Evolutionary conservation across 2,329 filamentous ascomycete species (phyloP).

Genomic region (Phialemoniopsis sp.): DNA sequence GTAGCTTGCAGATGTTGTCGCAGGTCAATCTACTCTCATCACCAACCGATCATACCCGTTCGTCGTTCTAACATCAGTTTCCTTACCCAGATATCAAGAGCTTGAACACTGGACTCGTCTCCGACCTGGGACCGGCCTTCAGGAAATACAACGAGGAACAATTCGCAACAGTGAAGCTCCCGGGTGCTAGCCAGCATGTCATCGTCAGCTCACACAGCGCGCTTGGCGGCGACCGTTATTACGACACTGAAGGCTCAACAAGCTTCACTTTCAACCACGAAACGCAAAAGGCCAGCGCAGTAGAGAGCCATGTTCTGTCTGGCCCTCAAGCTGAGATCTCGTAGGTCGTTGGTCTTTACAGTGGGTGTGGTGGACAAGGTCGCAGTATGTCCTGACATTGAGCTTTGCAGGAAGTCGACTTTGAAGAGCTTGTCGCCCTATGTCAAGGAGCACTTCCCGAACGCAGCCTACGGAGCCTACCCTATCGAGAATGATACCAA

Average conservation of each 20-base stretch:
- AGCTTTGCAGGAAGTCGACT: conserved; percentile 67
- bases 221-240: conserved; percentile 78
- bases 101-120: conserved; percentile 64
- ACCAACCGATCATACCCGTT: conserved; percentile 1
- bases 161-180: conserved; percentile 83
- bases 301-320: conserved; percentile 76
- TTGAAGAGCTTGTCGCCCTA: conserved; percentile 73
- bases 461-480: conserved; percentile 76
- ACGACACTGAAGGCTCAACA: conserved; percentile 80
- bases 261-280: conserved; percentile 87
- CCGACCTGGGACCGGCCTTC: conserved; percentile 77
- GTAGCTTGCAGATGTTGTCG: conserved; percentile 82
- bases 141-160: conserved; percentile 96
- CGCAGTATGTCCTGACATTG: background rate
- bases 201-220: conserved; percentile 85
- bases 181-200: conserved; percentile 77
- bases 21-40: conserved; percentile 51
- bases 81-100: conserved; percentile 74
- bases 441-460: conserved; percentile 83
- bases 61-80: conserved; percentile 1
- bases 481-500: conserved; percentile 72
- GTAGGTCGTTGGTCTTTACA: conserved; percentile 43
- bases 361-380: background rate
- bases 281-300: conserved; percentile 76
- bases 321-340: conserved; percentile 74